These are phyloP conservation scores for Tetradesmus obliquus DNA, from an alignment of 139 green algal species.

Conservation along the genomic window DNA sequence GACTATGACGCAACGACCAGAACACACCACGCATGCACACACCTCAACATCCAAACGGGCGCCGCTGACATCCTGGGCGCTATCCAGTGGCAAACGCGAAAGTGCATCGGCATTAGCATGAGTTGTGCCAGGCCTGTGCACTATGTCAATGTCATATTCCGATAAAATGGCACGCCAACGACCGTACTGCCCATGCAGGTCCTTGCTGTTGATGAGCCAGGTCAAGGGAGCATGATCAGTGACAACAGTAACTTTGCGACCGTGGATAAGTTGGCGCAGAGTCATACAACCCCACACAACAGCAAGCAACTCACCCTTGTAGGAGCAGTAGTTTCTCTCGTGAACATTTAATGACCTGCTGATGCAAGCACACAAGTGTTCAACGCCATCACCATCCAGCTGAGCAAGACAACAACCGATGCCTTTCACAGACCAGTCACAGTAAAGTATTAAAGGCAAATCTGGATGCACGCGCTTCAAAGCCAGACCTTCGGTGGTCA, in stretches of 20 bases:
- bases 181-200: slow-evolving; percentile 11
- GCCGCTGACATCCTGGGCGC: no score
- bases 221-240: slow-evolving; percentile 49
- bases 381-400: slow-evolving; percentile 35
- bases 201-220: background rate
- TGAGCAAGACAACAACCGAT: slow-evolving; percentile 55
- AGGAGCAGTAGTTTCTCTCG: slow-evolving; percentile 46
- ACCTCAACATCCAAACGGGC: no score
- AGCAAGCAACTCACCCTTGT: slow-evolving; percentile 45
- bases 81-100: background rate
- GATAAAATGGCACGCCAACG: slow-evolving; percentile 45
- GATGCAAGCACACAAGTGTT: slow-evolving; percentile 52
- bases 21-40: no score
- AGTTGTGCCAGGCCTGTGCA: background rate
- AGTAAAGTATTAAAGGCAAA: slow-evolving; percentile 22
- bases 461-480: background rate
- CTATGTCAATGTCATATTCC: slow-evolving; percentile 38
- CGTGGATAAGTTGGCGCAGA: slow-evolving; percentile 42
- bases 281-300: slow-evolving; percentile 31
- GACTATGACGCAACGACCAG: no score
- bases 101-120: slow-evolving; percentile 42
- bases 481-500: background rate
- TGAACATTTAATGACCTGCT: slow-evolving; percentile 47
- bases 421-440: slow-evolving; percentile 28
- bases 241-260: slow-evolving; percentile 30